phyloP scores from a whole-genome alignment of 2,329 filamentous ascomycete species.

The Calonectria crousiana region DNA sequence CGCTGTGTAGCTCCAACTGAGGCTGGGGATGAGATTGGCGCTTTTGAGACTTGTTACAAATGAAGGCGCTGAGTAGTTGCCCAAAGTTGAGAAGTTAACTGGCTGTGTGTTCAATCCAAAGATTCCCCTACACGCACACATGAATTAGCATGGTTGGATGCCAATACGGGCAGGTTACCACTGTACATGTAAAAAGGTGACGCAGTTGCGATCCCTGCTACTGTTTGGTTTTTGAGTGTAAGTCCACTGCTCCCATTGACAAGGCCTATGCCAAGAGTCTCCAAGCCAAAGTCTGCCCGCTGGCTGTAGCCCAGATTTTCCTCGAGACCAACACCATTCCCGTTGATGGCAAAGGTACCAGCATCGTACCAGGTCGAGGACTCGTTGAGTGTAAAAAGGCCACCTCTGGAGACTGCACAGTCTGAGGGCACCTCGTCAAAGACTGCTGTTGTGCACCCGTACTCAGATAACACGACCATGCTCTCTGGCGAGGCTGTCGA shows the following conservation, averaged over 20 bases:
- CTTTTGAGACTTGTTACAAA: constrained; percentile 3
- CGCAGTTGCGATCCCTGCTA: not conserved
- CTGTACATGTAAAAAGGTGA: constrained; percentile 7
- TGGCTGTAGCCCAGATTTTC: constrained; percentile 2
- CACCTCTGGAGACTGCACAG: constrained; percentile 10
- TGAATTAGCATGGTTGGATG: not conserved
- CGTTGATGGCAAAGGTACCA: constrained; percentile 1
- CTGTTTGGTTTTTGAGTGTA: constrained; percentile 9
- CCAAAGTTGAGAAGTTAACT: constrained; percentile 4
- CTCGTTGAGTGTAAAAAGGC: not conserved
- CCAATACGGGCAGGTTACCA: not conserved
- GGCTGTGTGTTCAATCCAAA: constrained; percentile 6
- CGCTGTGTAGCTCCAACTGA: constrained; percentile 13
- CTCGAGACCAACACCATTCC: constrained; percentile 6
- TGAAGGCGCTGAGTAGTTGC: constrained; percentile 1
- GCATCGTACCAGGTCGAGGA: constrained; percentile 8
- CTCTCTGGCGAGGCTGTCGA: constrained; percentile 9
- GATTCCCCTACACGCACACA: not conserved
- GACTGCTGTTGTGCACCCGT: not conserved
- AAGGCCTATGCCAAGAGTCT: constrained; percentile 2
- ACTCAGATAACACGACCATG: not conserved
- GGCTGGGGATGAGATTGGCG: not conserved
- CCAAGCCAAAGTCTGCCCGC: constrained; percentile 9
- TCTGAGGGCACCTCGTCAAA: constrained; percentile 4
- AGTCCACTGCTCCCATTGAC: constrained; percentile 7